Percentiles rank a stretch among this genome's conserved stretches.
These are phyloP conservation scores for Condylostoma magnum DNA, from an alignment of 169 alveolate species.

Conservation along the genomic window DNA sequence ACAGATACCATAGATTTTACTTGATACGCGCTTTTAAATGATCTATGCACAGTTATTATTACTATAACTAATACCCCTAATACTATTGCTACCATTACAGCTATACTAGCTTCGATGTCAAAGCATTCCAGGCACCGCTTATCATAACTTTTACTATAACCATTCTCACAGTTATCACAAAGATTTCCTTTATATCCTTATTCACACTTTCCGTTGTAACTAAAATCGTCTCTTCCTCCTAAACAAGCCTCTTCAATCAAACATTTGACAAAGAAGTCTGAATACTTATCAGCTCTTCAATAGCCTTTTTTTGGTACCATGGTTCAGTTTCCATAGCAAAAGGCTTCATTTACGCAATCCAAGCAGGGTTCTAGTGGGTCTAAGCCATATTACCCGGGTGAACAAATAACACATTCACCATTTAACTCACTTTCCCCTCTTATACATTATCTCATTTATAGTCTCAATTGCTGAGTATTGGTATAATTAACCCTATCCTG, in stretches of 20 bases:
- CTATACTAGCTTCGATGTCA: not conserved
- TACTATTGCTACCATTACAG: not conserved
- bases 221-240: conserved; percentile 11
- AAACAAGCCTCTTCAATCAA: conserved; percentile 33
- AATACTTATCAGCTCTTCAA: conserved; percentile 35
- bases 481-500: too few species aligned
- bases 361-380: not conserved
- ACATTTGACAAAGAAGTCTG: conserved; percentile 36
- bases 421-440: conserved; percentile 2
- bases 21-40: conserved; percentile 16
- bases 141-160: not conserved
- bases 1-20: not conserved
- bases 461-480: too few species aligned
- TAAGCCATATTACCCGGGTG: not conserved
- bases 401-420: not conserved
- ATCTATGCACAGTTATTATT: too few species aligned
- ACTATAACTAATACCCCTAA: not conserved
- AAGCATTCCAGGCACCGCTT: not conserved
- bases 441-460: conserved; percentile 17
- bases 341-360: conserved; percentile 20
- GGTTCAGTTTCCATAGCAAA: conserved; percentile 41
- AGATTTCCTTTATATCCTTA: conserved; percentile 18
- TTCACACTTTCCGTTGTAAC: not conserved
- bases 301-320: conserved; percentile 50
- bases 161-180: conserved; percentile 3